These are phyloP conservation scores for Aspergillus sp. DNA, from an alignment of 2,329 filamentous ascomycete genomes.

Conservation along the genomic window DNA sequence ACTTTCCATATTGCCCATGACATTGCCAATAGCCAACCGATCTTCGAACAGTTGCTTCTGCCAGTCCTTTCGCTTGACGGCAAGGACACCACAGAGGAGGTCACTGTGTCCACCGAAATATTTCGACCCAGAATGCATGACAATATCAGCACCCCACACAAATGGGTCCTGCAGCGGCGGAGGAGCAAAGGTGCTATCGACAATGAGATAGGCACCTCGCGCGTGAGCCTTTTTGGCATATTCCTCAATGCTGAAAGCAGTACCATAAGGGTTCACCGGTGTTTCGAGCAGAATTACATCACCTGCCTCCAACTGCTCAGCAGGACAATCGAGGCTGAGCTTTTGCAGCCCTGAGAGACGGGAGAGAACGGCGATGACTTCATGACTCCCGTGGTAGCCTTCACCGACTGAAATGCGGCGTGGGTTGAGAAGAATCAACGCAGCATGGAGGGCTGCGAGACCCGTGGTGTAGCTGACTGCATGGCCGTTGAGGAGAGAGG, in stretches of 20 bases:
- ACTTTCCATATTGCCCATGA: conserved; percentile 81
- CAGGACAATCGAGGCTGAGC: conserved; percentile 65
- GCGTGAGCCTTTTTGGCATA: conserved; percentile 68
- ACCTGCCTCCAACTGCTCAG: conserved; percentile 62
- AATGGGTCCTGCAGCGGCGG: conserved; percentile 85
- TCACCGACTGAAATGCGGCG: conserved; percentile 73
- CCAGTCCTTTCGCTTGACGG: conserved; percentile 56
- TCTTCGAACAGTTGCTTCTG: conserved; percentile 57
- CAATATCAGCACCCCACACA: conserved; percentile 68
- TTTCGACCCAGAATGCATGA: conserved; percentile 91
- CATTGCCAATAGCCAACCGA: conserved; percentile 68
- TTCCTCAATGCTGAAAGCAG: conserved; percentile 63
- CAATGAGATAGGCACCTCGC: conserved; percentile 67
- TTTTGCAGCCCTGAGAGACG: conserved; percentile 71
- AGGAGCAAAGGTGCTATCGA: conserved; percentile 88
- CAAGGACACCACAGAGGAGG: conserved; percentile 79
- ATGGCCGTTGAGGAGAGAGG: conserved; percentile 59
- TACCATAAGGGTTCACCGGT: conserved; percentile 81
- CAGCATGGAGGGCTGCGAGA: conserved; percentile 78
- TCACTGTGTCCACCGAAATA: conserved; percentile 94
- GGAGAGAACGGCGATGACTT: conserved; percentile 67
- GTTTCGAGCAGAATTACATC: conserved; percentile 89
- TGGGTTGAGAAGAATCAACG: conserved; percentile 77
- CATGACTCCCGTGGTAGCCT: conserved; percentile 92
- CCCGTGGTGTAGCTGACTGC: conserved; percentile 79